Conservation (phyloP, 371 early-diverging fungal genomes). For the Zychaea mexicana region DNA sequence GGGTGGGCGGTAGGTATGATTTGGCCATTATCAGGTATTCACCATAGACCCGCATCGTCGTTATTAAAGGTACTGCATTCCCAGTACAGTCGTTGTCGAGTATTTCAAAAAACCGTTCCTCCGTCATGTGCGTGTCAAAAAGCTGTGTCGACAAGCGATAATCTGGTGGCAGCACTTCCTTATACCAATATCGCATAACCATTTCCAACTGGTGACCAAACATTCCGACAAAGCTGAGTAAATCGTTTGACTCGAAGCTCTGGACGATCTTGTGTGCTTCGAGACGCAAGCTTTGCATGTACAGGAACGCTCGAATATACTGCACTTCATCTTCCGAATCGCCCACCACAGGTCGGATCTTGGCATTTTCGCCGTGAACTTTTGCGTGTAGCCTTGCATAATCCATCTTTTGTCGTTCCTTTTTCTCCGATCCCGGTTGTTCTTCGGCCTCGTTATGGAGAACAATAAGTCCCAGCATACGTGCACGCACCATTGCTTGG, state of each 20-base stretch:
- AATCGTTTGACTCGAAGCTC: slow-evolving; percentile 10
- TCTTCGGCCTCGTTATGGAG: slow-evolving; percentile 3
- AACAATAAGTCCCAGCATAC: not conserved
- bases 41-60: slow-evolving; percentile 26
- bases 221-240: slow-evolving; percentile 20
- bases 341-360: slow-evolving; percentile 5
- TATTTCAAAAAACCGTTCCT: slow-evolving; percentile 18
- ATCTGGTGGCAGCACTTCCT: slow-evolving; percentile 15
- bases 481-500: not conserved
- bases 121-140: slow-evolving; percentile 27
- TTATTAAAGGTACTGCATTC: slow-evolving; percentile 18
- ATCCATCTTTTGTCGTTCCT: not conserved
- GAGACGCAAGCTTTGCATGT: slow-evolving; percentile 9
- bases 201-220: slow-evolving; percentile 41
- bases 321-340: slow-evolving; percentile 22
- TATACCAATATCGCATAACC: slow-evolving; percentile 41
- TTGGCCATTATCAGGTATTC: slow-evolving; percentile 71
- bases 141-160: slow-evolving; percentile 29
- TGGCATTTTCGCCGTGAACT: not conserved
- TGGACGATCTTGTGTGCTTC: slow-evolving; percentile 17
- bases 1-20: slow-evolving; percentile 66
- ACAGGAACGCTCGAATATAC: slow-evolving; percentile 12
- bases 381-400: not conserved
- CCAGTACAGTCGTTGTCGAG: not conserved
- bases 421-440: not conserved